Evolutionary conservation across 352 stramenopile genomes (phyloP), one percentile per base, ranked within the genome.

Genomic region (Globisporangium irregulare): DNA sequence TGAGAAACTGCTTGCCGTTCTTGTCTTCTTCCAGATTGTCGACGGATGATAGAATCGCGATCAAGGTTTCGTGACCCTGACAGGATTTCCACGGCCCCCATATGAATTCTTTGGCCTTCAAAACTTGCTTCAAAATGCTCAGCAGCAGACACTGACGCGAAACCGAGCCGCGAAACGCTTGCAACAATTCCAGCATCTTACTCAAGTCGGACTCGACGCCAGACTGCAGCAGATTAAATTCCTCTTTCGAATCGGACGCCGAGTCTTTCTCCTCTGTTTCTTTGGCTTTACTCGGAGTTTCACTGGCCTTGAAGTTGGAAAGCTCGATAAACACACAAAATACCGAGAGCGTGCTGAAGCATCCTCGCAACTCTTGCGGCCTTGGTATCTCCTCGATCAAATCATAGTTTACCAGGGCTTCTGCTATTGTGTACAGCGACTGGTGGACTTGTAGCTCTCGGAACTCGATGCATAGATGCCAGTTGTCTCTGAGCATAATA

Each of bases 191-290:
- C 15, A 94, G 67, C 1, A 94, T 68, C 34, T 67, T 79, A 41
- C 64, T 78, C 32, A 94, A 68, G 65, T 94, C 86, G 1, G 72
- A 81, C 62, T 89, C 84, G 38, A 91, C 68, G 4, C 86, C 84
- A 61, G 64, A 67, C 24, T 79, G 71, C 20, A 93, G 74, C 12
- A 80, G 41, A 0, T n/a, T 48, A 1, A 68, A 34, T 65, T 77
- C 59, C 48, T 64, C 41, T 59, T 29, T 64, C 24, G 24, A 58
- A 24, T 51, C 60, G 3, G 62, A 68, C 22, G 18, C 15, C 34
- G 61, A 9, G 10, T 71, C 46, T 27, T n/a, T 43, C 10, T 67
- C 48, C 1, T 63, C 68, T 8, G 1, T 32, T 18, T 64, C 36
- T 2, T 59, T 68, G 22, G 2, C 15, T 43, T 66, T 25, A 24